These are phyloP conservation scores for Fragaria nilgerrensis DNA, from an alignment of 306 rosid species.

Conservation along the genomic window DNA sequence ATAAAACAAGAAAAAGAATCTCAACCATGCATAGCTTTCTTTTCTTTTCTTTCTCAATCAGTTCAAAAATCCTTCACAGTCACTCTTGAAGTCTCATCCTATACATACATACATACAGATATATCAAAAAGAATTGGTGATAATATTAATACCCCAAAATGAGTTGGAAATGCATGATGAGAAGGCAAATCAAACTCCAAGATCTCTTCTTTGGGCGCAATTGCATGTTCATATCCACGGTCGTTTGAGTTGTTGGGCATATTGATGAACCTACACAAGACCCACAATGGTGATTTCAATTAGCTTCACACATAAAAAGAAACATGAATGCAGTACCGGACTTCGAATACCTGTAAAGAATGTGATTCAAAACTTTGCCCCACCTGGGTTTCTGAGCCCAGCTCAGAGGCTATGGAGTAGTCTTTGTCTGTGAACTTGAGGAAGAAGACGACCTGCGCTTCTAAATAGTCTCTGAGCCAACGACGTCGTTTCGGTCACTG, in stretches of 20 bases:
- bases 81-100: neutral
- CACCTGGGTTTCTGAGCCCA: neutral
- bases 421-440: neutral
- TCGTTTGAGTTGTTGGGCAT: constrained; percentile 39
- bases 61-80: neutral
- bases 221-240: constrained; percentile 33
- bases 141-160: constrained; percentile 45
- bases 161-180: constrained; percentile 33
- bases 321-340: neutral
- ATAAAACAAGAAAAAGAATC: neutral
- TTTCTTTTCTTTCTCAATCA: neutral
- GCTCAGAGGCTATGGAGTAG: neutral
- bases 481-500: neutral
- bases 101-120: neutral
- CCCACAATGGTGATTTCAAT: neutral
- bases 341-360: neutral
- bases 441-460: neutral
- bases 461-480: neutral
- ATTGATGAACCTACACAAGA: constrained; percentile 28
- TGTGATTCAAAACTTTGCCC: neutral
- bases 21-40: neutral
- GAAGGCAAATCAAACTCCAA: constrained; percentile 52
- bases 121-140: neutral
- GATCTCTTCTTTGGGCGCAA: constrained; percentile 63
- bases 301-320: neutral